Conservation (phyloP, 75 land plant genomes). For the Pseudotsuga menziesii region DNA sequence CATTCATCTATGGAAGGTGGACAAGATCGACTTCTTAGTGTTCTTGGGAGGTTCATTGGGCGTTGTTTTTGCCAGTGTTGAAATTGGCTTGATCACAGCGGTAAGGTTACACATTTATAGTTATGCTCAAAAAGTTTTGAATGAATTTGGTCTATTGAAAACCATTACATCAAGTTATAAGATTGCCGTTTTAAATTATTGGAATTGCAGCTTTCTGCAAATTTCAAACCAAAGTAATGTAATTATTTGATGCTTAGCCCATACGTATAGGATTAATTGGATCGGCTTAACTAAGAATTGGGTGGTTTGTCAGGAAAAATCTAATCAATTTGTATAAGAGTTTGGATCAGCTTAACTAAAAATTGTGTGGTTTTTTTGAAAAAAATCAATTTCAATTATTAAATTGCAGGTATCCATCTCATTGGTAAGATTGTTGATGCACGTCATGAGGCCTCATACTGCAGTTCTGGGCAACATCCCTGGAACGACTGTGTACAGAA, state of each 20-base stretch:
- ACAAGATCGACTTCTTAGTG: constrained; percentile 41
- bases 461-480: constrained; percentile 43
- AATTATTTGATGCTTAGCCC: neutral
- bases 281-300: neutral
- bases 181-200: too few species aligned
- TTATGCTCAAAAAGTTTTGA: neutral
- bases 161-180: too few species aligned
- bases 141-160: too few species aligned
- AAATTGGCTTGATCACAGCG: constrained; percentile 42
- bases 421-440: constrained; percentile 30
- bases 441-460: constrained; percentile 46
- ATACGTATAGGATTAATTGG: neutral
- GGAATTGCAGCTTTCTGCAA: too few species aligned
- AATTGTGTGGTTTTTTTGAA: neutral
- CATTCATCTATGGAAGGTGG: constrained; percentile 29
- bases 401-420: constrained; percentile 17
- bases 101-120: constrained; percentile 13
- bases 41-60: constrained; percentile 41
- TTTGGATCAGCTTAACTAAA: neutral
- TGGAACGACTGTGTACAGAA: constrained; percentile 50
- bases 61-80: constrained; percentile 34
- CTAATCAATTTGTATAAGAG: neutral
- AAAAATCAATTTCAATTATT: too few species aligned
- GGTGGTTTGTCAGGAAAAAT: neutral
- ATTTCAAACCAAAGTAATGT: too few species aligned